Base-by-base conservation (phyloP, 352 stramenopile species). In the Salisapilia sapeloensis region DNA sequence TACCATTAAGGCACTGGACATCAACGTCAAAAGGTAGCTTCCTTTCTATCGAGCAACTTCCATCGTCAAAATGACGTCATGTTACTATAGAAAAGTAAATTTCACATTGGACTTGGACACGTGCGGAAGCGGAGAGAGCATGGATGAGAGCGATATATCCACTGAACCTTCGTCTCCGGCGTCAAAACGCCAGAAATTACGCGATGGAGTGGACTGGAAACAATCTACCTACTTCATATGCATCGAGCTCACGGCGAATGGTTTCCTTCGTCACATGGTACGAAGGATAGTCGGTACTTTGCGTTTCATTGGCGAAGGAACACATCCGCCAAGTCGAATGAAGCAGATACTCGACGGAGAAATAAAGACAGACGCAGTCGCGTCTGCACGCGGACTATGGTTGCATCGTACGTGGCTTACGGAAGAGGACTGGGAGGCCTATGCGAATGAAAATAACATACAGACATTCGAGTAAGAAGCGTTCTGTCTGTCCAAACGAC, bases 211-310 rank as follows among this genome's bases (percentile, higher is more conserved):
- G 10, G 31, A 61, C 7, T 11, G 22, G 2, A 47, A 14, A 2
- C 13, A 24, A 3, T 33, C 18, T 7, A 23, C 35, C 0, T 52
- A 87, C 35, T 84, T 80, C 24, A 55, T 87, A 19, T 91, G 75
- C 44, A 55, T 91, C 15, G 75, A 91, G 50, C 51, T 91, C 15
- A 46, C 83, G 24, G 75, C 71, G 17, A 87, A 78, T 28, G 75
- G 75, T 4, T 91, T 91, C 37, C 42, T 91, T n/a, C 48, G 75
- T 9, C 75, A 91, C 50, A 91, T 91, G 75, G 69, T 91, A 42
- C 69, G 75, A 7, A 69, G 75, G 4, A 91, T 91, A 43, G 57
- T 91, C 9, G 75, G 75, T 27, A 91, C 69, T 5, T 33, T 81
- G 24, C 65, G 75, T 6, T 67, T 58, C 4, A 85, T 91, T 43